Base-by-base conservation (phyloP, 176 grass and related monocot genomes). In the Tillandsia leiboldiana region DNA sequence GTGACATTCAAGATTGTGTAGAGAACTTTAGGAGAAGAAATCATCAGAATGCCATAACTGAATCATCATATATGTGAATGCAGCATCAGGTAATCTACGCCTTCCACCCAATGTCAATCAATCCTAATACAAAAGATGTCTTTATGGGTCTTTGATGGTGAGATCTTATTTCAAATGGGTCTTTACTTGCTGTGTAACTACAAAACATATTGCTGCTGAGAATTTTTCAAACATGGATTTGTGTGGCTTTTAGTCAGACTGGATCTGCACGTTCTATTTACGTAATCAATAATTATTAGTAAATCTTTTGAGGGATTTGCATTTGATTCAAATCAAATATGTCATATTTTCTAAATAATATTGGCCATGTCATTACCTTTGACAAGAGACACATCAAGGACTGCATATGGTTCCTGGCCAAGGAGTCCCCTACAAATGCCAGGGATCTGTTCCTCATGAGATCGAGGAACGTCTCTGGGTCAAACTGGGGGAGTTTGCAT, bases 401-500 rank as follows among this genome's bases (percentile, higher is more conserved):
- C 73, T 96, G 87, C 72, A 96, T 76, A 10, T 96, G 91, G 79
- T 96, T 96, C 62, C 91, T 77, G 9, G 91, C 91, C 6, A 96
- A 27, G 2, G 91, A 96, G 67, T 96, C 91, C 0, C 91, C 91
- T 14, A 96, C 64, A 65, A 96, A 96, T 0, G 82, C 87, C 47
- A 96, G 9, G 24, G 87, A 90, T 58, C 27, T 72, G 50, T 73
- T 51, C 54, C 69, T 33, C 48, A 88, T 80, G 48, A 70, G 28
- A 2, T 68, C 53, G 27, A 93, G 1, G 82, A 93, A 93, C 13
- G 53, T 66, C 18, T 61, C 75, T 0, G 90, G 70, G 75, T 93
- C 86, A 74, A 93, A 93, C 3, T 53, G 73, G 3, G 90, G 86
- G 0, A 93, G 70, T 15, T 88, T 75, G 77, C 90, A 93, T 0